Evolutionary conservation across 345 rosid genomes (phyloP).

Genomic region (Theobroma cacao): DNA sequence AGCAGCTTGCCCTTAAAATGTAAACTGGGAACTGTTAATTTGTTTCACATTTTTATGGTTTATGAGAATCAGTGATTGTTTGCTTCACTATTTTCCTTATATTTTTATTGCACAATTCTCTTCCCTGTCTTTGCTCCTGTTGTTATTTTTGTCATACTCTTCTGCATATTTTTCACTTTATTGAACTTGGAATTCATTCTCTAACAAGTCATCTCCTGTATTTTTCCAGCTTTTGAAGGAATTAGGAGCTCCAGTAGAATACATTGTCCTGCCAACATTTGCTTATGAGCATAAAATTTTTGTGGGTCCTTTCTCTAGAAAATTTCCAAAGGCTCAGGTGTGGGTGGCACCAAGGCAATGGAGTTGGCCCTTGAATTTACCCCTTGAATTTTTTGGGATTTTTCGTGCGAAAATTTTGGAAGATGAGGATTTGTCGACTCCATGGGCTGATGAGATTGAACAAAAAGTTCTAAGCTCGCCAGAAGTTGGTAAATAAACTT

Average conservation of each 20-base stretch:
- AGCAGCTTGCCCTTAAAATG: background rate
- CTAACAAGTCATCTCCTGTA: slow-evolving; percentile 15
- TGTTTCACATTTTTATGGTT: background rate
- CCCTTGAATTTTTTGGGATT: slow-evolving; percentile 90
- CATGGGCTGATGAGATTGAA: slow-evolving; percentile 89
- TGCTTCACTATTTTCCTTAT: background rate
- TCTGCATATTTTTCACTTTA: slow-evolving; percentile 2
- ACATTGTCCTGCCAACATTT: slow-evolving; percentile 82
- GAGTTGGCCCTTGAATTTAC: slow-evolving; percentile 98
- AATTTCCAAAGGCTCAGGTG: slow-evolving; percentile 80
- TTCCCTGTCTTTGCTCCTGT: background rate
- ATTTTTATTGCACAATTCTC: background rate
- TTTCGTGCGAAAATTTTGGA: slow-evolving; percentile 75
- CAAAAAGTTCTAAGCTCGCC: slow-evolving; percentile 93
- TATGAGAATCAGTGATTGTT: background rate
- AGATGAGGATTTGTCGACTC: slow-evolving; percentile 71
- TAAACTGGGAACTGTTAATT: no score
- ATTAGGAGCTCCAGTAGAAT: slow-evolving; percentile 83
- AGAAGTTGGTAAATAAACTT: slow-evolving; percentile 72
- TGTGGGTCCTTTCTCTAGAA: slow-evolving; percentile 93
- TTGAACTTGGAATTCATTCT: slow-evolving; percentile 10
- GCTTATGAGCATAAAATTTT: slow-evolving; percentile 98
- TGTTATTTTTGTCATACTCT: background rate
- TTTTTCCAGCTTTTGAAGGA: slow-evolving; percentile 77
- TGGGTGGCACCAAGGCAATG: slow-evolving; percentile 99